Conservation (phyloP, 495 filamentous ascomycete species). For the Copromyces sp. region DNA sequence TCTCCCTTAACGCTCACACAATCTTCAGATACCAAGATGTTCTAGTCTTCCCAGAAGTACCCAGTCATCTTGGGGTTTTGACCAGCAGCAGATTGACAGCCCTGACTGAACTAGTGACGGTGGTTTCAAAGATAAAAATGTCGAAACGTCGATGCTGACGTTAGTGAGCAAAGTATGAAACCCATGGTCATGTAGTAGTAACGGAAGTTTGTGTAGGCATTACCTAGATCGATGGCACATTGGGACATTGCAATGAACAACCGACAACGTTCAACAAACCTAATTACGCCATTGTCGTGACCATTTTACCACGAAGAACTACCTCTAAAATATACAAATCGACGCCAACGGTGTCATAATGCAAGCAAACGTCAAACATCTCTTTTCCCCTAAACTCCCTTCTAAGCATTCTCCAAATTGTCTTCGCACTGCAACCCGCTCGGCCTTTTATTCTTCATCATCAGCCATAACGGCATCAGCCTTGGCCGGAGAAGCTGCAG, state of each 20-base stretch:
- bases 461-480: slow-evolving; percentile 29
- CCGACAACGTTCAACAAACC: not conserved
- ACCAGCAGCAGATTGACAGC: too few relatives aligned
- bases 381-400: not conserved
- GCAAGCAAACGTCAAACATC: not conserved
- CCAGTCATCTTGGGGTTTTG: too few relatives aligned
- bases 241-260: not conserved
- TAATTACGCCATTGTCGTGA: not conserved
- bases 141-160: too few relatives aligned
- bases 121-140: too few relatives aligned
- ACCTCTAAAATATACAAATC: not conserved
- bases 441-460: slow-evolving; percentile 10
- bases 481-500: not conserved
- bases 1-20: too few relatives aligned
- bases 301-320: not conserved
- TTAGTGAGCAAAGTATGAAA: too few relatives aligned
- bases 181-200: too few relatives aligned
- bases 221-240: not conserved
- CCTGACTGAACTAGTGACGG: too few relatives aligned
- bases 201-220: too few relatives aligned
- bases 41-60: too few relatives aligned
- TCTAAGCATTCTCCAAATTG: not conserved
- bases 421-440: not conserved
- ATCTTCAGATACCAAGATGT: too few relatives aligned
- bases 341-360: not conserved